phyloP scores from a whole-genome alignment of 352 stramenopile genomes.

The Globisporangium parvum region DNA sequence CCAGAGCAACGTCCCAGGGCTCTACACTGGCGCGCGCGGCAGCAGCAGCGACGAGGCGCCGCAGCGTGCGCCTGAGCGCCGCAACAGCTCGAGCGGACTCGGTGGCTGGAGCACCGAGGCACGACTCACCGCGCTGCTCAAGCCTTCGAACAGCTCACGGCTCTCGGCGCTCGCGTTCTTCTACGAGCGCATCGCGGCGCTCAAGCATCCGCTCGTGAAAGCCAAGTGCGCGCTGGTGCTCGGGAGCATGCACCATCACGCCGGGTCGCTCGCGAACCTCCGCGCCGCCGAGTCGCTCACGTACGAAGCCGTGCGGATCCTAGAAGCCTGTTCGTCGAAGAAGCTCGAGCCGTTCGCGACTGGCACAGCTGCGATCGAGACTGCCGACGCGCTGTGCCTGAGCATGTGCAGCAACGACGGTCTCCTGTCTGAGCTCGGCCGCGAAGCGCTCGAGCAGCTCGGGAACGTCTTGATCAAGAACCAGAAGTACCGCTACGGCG shows the following conservation, averaged over 20 bases:
- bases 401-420: constrained; percentile 79
- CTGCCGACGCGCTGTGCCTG: constrained; percentile 16
- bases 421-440: constrained; percentile 60
- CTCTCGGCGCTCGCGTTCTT: constrained; percentile 44
- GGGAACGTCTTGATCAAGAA: constrained; percentile 82
- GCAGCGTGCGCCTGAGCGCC: constrained; percentile 5
- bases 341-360: constrained; percentile 18
- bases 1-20: constrained; percentile 9
- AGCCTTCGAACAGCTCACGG: constrained; percentile 32
- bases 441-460: constrained; percentile 60
- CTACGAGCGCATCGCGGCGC: constrained; percentile 45
- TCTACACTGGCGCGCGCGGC: constrained; percentile 9
- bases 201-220: constrained; percentile 58
- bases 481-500: constrained; percentile 83
- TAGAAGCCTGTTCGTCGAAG: constrained; percentile 45
- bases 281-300: constrained; percentile 57
- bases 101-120: constrained; percentile 36
- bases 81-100: constrained; percentile 20
- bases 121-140: constrained; percentile 46
- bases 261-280: constrained; percentile 40
- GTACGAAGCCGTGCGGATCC: constrained; percentile 68
- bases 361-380: constrained; percentile 3
- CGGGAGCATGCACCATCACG: constrained; percentile 44
- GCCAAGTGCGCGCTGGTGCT: constrained; percentile 65
- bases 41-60: neutral